Evolutionary conservation across 768 basidiomycete genomes (phyloP), one percentile per base, ranked within the genome.

Genomic region (Mycena haematopus): DNA sequence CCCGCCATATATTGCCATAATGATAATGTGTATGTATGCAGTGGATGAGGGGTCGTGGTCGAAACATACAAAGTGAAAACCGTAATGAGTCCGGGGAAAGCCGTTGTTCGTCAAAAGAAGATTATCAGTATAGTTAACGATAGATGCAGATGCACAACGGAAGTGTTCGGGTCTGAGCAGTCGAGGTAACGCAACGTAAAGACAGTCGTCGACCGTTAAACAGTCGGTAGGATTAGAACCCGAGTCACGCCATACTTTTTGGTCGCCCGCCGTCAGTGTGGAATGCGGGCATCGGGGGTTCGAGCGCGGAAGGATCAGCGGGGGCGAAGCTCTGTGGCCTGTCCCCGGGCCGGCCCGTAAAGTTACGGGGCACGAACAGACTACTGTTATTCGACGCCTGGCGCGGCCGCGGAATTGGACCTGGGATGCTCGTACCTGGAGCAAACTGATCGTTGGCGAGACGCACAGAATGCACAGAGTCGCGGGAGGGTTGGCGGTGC

Each of bases 291-390:
- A 31, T 42, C 17, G 65, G 64, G 15, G 60, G 62, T 11, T 46
- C 56, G 46, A 65, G 65, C 22, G 52, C 29, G 17, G 56, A 60
- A n/a, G n/a, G n/a, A 24, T 67, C 62, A 21, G 61, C 57, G 17
- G 68, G n/a, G 25, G 71, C 71, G 40, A 71, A 66, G 55, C 71
- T 72, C 47, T 75, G 77, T 22, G 82, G 82, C 70, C 82, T 72
- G 52, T 77, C 76, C 29, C 73, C 77, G 1, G 66, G 66, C 24
- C 31, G 66, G 13, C 59, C 62, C 13, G 56, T 14, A 21, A 57
- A 67, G 33, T 57, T 47, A 33, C 66, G 66, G 33, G 66, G 59
- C 9, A 64, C 59, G 49, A 67, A 67, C 52, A 64, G 38, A 29
- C 65, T 46, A 50, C 57, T 62, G 49, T 56, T 63, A 47, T 55